A percentile compares a stretch with the other conserved stretches of the same genome.
Conservation (phyloP, 331 rosid species). For the Telfairia occidentalis region DNA sequence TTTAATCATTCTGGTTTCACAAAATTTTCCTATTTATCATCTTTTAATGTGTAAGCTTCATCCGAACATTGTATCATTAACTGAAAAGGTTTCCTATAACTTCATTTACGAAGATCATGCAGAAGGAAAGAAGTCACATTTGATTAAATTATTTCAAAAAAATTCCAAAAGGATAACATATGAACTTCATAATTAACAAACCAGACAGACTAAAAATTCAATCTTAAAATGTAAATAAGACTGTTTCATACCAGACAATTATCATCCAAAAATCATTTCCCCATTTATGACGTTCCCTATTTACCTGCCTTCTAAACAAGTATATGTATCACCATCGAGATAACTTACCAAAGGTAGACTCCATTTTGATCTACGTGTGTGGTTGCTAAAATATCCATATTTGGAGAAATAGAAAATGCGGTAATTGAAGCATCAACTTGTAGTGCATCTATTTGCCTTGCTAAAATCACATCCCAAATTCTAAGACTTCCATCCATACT, state of each 20-base stretch:
- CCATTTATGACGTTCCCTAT: background rate
- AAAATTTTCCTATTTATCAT: background rate
- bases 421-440: conserved; percentile 71
- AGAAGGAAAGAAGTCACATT: background rate
- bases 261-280: background rate
- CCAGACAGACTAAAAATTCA: background rate
- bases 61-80: background rate
- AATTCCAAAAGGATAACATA: background rate
- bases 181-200: background rate
- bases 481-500: conserved; percentile 96
- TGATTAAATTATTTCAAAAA: background rate
- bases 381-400: conserved; percentile 85
- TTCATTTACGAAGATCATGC: background rate
- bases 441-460: conserved; percentile 76
- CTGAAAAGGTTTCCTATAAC: background rate
- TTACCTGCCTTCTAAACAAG: background rate
- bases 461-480: conserved; percentile 87
- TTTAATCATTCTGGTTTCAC: background rate
- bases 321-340: background rate
- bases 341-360: conserved; percentile 74
- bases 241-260: background rate
- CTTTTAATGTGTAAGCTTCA: background rate
- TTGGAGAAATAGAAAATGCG: conserved; percentile 76
- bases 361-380: conserved; percentile 90
- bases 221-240: background rate